Evolutionary conservation across 805 yeast genomes (phyloP), one percentile per base, ranked within the genome.

Genomic region (Candida railenensis): DNA sequence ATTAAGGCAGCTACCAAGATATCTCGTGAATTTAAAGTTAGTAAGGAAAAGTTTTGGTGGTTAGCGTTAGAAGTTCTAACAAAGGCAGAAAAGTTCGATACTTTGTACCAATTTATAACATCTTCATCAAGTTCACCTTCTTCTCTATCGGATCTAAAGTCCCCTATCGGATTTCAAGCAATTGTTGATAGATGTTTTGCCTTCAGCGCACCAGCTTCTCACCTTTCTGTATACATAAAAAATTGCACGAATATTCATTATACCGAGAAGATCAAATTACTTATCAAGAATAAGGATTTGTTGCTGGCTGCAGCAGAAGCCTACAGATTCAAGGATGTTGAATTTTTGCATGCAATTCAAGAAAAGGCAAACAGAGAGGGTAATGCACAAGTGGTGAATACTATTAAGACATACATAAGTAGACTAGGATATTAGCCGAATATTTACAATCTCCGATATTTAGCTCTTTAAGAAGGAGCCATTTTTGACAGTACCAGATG

Each of bases 81-180:
- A 36, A 49, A 58, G 34, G 8, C 52, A 2, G 54, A 53, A 7
- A 66, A 71, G 15, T 71, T 70, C 51, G 73, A 70, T 20, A 53
- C 62, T 25, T 54, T 72, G 20, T 61, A 65, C 48, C 61, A 62
- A 45, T 70, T 71, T 49, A 59, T 67, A 3, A 34, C 49, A 22
- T 55, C 57, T 12, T 36, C 53, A 12, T 51, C 50, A 11, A 47
- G 42, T 37, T 48, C 50, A 25, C 46, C 54, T 14, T 58, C 64
- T 1, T 33, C 36, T 8, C 19, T 19, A 3, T 20, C 21, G 19
- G 72, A 69, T 39, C 49, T 57, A 22, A 83, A 80, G 50, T 80
- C 94, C 0, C 86, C 88, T 0, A 86, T 89, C 37, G 90, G 92
- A 0, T 84, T 83, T 48, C 75, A 73, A 49, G 82, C 85, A 0